phyloP scores from a whole-genome alignment of 2,329 filamentous ascomycete genomes.

The Conoideocrella luteorostrata region DNA sequence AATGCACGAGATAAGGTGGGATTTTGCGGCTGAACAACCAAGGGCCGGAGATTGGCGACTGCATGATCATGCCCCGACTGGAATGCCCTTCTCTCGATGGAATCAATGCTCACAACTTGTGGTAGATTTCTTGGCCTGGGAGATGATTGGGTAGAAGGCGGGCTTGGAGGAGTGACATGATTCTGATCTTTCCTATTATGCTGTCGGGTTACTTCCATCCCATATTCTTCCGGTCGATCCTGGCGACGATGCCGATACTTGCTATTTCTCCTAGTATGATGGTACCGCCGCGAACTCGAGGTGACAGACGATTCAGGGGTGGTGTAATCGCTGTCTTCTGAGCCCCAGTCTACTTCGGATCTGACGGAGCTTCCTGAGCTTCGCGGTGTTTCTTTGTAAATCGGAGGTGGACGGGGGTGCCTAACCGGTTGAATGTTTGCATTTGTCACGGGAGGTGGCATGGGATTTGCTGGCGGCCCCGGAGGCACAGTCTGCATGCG shows the following conservation, averaged over 20 bases:
- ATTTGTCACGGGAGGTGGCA: neutral
- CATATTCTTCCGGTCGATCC: constrained; percentile 12
- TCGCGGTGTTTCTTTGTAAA: constrained; percentile 2
- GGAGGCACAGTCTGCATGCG: neutral
- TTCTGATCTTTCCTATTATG: neutral
- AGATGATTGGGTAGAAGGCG: neutral
- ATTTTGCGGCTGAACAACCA: neutral
- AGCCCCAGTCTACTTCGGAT: constrained; percentile 6
- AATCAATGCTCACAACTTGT: neutral
- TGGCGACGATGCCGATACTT: constrained; percentile 11
- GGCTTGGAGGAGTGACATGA: neutral
- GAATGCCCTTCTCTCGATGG: neutral
- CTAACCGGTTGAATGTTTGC: neutral
- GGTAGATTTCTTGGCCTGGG: neutral
- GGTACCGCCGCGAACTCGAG: constrained; percentile 9
- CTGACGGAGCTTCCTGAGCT: constrained; percentile 14
- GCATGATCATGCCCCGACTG: neutral
- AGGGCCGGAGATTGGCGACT: neutral
- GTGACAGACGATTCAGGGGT: constrained; percentile 16
- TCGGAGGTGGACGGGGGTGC: neutral
- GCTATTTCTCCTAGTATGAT: constrained; percentile 8
- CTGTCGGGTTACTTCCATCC: neutral
- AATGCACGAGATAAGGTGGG: neutral
- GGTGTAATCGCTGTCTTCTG: constrained; percentile 9
- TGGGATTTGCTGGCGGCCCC: neutral